phyloP scores from a whole-genome alignment of 2,329 filamentous ascomycete species.

The Dichotomopilus funicola region DNA sequence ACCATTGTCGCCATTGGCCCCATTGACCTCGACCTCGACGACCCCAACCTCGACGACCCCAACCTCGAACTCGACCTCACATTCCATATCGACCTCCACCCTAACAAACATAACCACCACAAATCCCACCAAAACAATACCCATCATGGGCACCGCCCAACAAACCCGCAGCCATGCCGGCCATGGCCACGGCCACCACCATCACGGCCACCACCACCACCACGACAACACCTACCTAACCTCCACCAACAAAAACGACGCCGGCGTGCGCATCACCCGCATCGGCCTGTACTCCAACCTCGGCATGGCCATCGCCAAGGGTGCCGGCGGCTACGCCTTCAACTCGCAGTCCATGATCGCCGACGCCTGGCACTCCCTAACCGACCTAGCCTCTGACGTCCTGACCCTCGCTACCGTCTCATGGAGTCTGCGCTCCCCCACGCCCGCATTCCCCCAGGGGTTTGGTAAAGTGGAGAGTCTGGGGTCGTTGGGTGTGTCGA shows the following conservation, averaged over 20 bases:
- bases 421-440: constrained; percentile 82
- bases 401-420: constrained; percentile 91
- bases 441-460: constrained; percentile 75
- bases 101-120: constrained; percentile 24
- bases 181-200: constrained; percentile 50
- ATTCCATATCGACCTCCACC: background rate
- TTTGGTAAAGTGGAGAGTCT: constrained; percentile 98
- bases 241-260: constrained; percentile 80
- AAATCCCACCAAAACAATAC: constrained; percentile 13
- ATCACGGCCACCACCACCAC: constrained; percentile 66
- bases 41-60: background rate
- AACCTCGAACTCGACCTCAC: background rate
- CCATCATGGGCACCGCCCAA: constrained; percentile 31
- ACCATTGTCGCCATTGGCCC: background rate
- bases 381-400: constrained; percentile 90
- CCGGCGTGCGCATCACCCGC: constrained; percentile 86
- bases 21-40: background rate
- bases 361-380: constrained; percentile 92
- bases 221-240: constrained; percentile 81
- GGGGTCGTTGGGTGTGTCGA: constrained; percentile 86
- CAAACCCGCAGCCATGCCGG: constrained; percentile 46
- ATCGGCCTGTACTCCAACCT: constrained; percentile 86
- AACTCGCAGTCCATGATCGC: constrained; percentile 90
- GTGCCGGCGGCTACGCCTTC: constrained; percentile 85
- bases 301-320: constrained; percentile 90